Evolutionary conservation across 306 rosid species (phyloP).

Genomic region (Astragalus glycyphyllos): DNA sequence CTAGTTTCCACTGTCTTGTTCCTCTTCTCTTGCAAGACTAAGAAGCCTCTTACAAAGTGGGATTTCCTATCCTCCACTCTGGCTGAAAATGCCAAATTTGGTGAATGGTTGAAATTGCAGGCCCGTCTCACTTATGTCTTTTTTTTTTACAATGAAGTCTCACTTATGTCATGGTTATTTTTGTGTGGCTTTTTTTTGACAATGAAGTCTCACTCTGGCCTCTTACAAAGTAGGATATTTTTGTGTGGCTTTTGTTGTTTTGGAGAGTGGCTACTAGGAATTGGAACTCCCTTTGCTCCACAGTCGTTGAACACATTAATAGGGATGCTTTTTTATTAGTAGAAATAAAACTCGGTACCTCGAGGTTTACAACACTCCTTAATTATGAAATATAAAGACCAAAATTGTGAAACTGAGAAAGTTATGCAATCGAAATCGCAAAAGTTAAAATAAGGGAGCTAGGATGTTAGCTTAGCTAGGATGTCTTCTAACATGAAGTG

Average conservation of each 20-base stretch:
- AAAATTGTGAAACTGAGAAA: no score
- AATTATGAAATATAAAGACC: no score
- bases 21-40: not conserved
- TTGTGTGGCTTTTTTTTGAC: no score
- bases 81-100: slow-evolving; percentile 7
- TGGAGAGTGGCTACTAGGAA: slow-evolving; percentile 41
- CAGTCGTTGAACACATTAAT: slow-evolving; percentile 53
- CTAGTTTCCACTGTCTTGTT: not conserved
- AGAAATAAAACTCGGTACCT: no score
- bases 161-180: not conserved
- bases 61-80: not conserved
- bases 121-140: not conserved
- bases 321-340: slow-evolving; percentile 20
- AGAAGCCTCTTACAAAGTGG: not conserved
- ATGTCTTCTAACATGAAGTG: no score
- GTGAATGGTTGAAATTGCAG: slow-evolving; percentile 19
- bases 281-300: slow-evolving; percentile 47
- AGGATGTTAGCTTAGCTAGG: no score
- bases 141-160: no score
- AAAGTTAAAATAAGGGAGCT: no score
- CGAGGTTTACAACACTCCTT: no score
- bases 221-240: no score
- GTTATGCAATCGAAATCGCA: no score
- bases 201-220: no score
- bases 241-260: not conserved